These are phyloP conservation scores for Penstemon barbatus DNA, from an alignment of 257 asterid species.

Conservation along the genomic window DNA sequence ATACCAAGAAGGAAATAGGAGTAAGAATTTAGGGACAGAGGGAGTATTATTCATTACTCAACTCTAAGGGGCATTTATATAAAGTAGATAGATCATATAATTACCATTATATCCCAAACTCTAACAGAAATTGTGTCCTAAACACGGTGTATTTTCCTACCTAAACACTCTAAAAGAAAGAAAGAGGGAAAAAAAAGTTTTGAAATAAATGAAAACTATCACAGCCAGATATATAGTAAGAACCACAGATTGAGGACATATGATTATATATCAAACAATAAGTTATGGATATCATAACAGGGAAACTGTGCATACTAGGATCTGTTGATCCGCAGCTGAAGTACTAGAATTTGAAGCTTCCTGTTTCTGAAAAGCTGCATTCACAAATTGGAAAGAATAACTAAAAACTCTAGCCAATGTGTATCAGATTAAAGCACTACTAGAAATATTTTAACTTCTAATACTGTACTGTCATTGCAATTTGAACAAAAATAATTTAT, in stretches of 20 bases:
- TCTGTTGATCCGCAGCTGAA: constrained; percentile 91
- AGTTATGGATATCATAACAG: constrained; percentile 18
- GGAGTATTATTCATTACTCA: not conserved
- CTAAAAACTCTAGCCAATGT: constrained; percentile 1
- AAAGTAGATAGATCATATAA: not conserved
- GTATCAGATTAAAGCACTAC: constrained; percentile 16
- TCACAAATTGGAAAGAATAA: constrained; percentile 32
- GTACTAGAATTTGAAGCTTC: constrained; percentile 63
- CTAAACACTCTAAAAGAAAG: not conserved
- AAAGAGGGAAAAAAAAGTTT: not conserved
- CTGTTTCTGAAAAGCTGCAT: constrained; percentile 62
- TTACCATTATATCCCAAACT: not conserved
- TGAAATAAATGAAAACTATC: not conserved
- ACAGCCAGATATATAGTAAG: not conserved
- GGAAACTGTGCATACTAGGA: constrained; percentile 60
- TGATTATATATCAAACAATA: constrained; percentile 9
- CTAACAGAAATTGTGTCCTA: not conserved
- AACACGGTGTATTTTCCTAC: not conserved
- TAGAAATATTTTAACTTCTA: constrained; percentile 13
- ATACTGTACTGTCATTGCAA: constrained; percentile 6
- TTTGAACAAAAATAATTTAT: constrained; percentile 15
- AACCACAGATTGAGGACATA: not conserved
- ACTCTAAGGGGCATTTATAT: not conserved
- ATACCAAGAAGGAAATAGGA: too few relatives aligned
- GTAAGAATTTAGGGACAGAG: too few relatives aligned